Evolutionary conservation across 192 early-diverging fungal species (phyloP), one percentile per base, ranked within the genome.

Genomic region (Backusella mclennaniae): DNA sequence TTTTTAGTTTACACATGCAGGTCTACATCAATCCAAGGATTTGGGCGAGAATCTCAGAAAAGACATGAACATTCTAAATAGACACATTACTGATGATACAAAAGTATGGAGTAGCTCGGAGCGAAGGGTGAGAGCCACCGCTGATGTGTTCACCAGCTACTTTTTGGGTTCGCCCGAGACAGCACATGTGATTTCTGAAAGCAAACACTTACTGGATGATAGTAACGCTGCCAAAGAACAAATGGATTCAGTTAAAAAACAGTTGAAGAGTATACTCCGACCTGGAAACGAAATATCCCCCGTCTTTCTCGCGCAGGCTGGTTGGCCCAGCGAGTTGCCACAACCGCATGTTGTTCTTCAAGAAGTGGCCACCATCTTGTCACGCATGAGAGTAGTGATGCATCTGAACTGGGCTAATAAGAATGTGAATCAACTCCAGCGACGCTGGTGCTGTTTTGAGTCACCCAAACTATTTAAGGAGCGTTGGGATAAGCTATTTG

Each of bases 401-500:
- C 84, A 88, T 31, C 83, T 86, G 39, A 99, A 98, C 81, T 93
- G 96, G 72, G 46, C 76, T 15, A 79, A 80, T 19, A 73, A 67
- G 15, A 87, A 90, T 49, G 79, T 90, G 3, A 88, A 88, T 33
- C 79, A 80, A 2, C 78, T 95, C 15, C 95, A 97, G 79, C 73
- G 80, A 63, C 84, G 90, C 14, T 98, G 97, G 97, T 98, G 97
- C 79, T 98, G 97, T 76, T 84, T 85, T 69, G 97, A 98, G 73
- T 92, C 90, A 38, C 92, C 95, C 0, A 84, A 87, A 15, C 83
- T 98, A 56, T 97, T 97, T 75, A 88, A 89, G 72, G 97, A 99
- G 84, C 89, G 97, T 15, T 99, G 97, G 97, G 96, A 97, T 80
- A 99, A 99, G 78, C 87, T 99, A 33, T 94, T 99, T 76, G 83